phyloP scores from a whole-genome alignment of 441 rosid species.

The Breynia disticha region DNA sequence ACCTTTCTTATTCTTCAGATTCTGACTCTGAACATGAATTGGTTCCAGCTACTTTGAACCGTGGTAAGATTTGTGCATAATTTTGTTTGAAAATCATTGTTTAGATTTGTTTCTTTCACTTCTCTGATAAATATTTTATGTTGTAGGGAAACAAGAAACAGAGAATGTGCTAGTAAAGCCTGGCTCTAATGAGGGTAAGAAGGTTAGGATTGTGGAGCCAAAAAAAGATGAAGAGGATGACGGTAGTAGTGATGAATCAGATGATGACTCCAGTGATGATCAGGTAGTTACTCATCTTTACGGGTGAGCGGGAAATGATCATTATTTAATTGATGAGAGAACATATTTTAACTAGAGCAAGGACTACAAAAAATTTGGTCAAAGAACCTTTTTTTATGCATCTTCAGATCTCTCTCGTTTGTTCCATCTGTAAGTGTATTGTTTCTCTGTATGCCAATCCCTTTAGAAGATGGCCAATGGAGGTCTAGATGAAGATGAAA shows the following conservation, averaged over 20 bases:
- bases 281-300: slow-evolving; percentile 26
- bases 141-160: slow-evolving; percentile 17
- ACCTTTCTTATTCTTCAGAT: slow-evolving; percentile 9
- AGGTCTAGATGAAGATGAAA: slow-evolving; percentile 26
- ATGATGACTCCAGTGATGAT: slow-evolving; percentile 30
- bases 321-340: too few species aligned
- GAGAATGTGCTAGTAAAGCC: slow-evolving; percentile 11
- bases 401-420: too few species aligned
- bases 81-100: neutral
- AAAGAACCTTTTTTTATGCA: too few species aligned
- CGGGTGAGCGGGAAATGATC: neutral
- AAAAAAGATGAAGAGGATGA: slow-evolving; percentile 28
- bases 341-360: too few species aligned
- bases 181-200: slow-evolving; percentile 9
- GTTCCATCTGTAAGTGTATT: too few species aligned
- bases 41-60: slow-evolving; percentile 14
- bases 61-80: slow-evolving; percentile 18
- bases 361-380: too few species aligned
- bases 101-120: too few species aligned
- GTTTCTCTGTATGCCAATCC: neutral
- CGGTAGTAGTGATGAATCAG: slow-evolving; percentile 24
- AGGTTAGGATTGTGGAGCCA: slow-evolving; percentile 26
- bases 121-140: neutral
- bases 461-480: slow-evolving; percentile 22
- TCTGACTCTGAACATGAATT: slow-evolving; percentile 14